These are phyloP conservation scores for Lactuca sativa DNA, from an alignment of 129 eudicot genomes.

Conservation along the genomic window DNA sequence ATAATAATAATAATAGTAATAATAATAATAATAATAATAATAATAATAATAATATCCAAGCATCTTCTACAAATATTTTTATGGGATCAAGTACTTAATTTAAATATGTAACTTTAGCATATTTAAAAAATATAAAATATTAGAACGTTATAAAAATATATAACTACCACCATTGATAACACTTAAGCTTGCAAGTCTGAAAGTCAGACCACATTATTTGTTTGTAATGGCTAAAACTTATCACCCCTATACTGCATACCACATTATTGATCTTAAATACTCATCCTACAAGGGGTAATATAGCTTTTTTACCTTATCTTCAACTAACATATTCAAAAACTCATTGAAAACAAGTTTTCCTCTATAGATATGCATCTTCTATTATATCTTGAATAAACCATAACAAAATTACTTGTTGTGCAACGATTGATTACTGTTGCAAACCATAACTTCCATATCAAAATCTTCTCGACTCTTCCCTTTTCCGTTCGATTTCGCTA, in stretches of 20 bases:
- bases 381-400: not conserved
- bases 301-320: not conserved
- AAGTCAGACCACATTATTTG: not conserved
- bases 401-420: constrained; percentile 9
- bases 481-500: constrained; percentile 4
- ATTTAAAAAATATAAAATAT: no score
- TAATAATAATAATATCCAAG: not conserved
- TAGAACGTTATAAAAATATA: not conserved
- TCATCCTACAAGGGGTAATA: constrained; percentile 13
- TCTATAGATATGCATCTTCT: constrained; percentile 14
- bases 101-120: not conserved
- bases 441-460: constrained; percentile 26
- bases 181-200: not conserved
- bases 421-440: constrained; percentile 2
- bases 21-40: no score
- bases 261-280: constrained; percentile 15
- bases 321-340: constrained; percentile 8
- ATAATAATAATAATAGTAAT: no score
- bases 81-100: not conserved
- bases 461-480: not conserved
- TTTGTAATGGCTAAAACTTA: not conserved
- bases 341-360: constrained; percentile 11
- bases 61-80: no score
- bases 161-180: not conserved
- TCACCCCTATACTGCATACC: constrained; percentile 11